Percentiles rank a stretch among this genome's conserved stretches.
phyloP scores from a whole-genome alignment of 2,329 filamentous ascomycete genomes.

The Stemphylium vesicarium region DNA sequence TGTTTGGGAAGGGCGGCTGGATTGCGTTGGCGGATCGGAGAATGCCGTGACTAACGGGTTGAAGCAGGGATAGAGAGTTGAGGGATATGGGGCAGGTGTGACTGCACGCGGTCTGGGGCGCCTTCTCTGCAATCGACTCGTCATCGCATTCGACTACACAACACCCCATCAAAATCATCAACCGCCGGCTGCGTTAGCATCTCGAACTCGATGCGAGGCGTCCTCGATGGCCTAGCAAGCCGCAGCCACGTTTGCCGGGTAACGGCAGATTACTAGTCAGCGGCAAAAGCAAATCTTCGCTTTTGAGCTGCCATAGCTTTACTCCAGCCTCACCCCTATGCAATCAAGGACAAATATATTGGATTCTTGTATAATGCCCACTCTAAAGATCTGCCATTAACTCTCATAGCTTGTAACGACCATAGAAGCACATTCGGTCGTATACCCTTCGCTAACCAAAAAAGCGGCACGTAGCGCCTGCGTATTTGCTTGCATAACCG shows the following conservation, averaged over 20 bases:
- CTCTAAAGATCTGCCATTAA: neutral
- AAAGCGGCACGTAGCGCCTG: neutral
- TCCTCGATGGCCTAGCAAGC: neutral
- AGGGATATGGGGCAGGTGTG: neutral
- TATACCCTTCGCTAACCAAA: neutral
- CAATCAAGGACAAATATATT: neutral
- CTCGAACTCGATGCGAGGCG: neutral
- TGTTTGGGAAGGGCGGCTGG: neutral
- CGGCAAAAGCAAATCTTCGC: no score
- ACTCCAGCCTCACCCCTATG: neutral
- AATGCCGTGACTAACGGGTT: neutral
- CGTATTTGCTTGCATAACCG: neutral
- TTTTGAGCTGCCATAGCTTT: neutral
- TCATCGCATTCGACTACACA: neutral
- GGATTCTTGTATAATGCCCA: neutral
- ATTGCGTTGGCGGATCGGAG: neutral
- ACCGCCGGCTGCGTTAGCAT: neutral
- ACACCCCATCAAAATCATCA: no score
- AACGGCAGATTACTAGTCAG: no score
- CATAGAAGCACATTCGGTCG: neutral
- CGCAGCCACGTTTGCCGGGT: neutral
- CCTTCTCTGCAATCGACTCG: neutral
- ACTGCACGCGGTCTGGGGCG: no score
- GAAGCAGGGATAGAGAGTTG: slow-evolving; percentile 1
- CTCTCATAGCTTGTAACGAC: neutral